These are phyloP conservation scores for Rhodotorula diobovata DNA, from an alignment of 768 basidiomycete species.

Conservation along the genomic window DNA sequence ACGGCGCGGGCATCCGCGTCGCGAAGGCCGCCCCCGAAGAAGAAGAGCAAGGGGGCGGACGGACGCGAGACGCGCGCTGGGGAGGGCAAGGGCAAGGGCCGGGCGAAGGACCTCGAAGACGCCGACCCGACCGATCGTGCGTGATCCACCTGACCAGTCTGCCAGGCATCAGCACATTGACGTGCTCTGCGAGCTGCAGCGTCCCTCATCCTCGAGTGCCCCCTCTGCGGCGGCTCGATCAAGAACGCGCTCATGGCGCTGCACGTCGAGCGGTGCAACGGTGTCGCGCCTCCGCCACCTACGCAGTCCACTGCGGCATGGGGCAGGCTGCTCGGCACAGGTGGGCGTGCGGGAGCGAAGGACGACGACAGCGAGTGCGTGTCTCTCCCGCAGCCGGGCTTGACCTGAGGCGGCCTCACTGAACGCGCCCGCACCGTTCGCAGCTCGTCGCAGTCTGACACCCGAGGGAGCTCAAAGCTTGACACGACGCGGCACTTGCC, in stretches of 20 bases:
- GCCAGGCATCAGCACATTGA: not conserved
- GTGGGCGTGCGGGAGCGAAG: not conserved
- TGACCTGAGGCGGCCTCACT: no score
- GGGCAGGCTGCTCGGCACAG: not conserved
- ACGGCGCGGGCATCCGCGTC: not conserved
- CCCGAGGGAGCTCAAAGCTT: not conserved
- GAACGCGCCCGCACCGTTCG: not conserved
- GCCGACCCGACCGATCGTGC: slow-evolving; percentile 22
- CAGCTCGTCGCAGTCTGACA: not conserved
- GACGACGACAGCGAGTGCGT: not conserved
- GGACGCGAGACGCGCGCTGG: not conserved
- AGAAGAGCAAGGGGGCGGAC: not conserved
- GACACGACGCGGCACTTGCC: slow-evolving; percentile 10
- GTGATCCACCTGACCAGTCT: not conserved
- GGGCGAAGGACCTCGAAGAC: not conserved
- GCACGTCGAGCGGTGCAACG: slow-evolving; percentile 8
- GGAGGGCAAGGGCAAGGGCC: slow-evolving; percentile 1
- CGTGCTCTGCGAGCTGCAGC: not conserved
- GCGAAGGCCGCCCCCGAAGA: not conserved
- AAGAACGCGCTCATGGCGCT: not conserved
- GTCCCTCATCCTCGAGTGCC: not conserved
- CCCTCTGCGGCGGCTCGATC: slow-evolving; percentile 6
- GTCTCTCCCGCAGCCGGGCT: not conserved
- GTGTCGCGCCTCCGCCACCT: not conserved
- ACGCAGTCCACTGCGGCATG: not conserved